Evolutionary conservation across 306 rosid species (phyloP).

Genomic region (Gastrolobium bilobum): DNA sequence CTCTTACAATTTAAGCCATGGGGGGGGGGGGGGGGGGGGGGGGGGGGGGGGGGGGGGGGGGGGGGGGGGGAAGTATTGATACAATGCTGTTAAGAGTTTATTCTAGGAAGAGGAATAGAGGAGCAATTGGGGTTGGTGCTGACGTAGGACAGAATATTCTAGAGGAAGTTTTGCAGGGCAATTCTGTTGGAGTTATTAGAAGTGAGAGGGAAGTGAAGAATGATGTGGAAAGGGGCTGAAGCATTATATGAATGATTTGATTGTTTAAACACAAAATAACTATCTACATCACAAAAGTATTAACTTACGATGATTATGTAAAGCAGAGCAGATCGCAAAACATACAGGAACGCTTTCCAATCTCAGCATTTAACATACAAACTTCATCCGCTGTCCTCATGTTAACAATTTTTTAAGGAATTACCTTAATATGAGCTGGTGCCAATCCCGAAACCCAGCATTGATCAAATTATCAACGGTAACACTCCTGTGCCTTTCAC

Average conservation of each 20-base stretch:
- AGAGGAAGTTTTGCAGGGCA: too few species aligned
- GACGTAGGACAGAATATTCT: too few species aligned
- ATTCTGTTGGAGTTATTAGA: too few species aligned
- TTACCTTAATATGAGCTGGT: constrained; percentile 85
- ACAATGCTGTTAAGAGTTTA: too few species aligned
- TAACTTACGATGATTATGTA: background rate
- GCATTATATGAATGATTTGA: background rate
- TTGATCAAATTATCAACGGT: constrained; percentile 77
- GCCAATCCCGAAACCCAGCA: constrained; percentile 81
- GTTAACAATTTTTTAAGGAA: constrained; percentile 18
- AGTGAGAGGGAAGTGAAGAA: too few species aligned
- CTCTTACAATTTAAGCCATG: too few species aligned
- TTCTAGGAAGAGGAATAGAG: too few species aligned
- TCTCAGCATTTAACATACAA: background rate
- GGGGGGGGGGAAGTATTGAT: too few species aligned
- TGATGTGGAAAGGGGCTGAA: too few species aligned
- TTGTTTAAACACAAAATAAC: constrained; percentile 4
- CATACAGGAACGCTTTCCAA: constrained; percentile 18
- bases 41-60: too few species aligned
- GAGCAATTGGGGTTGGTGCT: too few species aligned
- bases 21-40: too few species aligned
- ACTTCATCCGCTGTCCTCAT: background rate
- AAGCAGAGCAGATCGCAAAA: constrained; percentile 14
- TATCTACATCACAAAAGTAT: background rate
- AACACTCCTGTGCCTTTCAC: constrained; percentile 66